A percentile compares a stretch with the other conserved stretches of the same genome.
These are phyloP conservation scores for Lactarius hengduanensis DNA, from an alignment of 768 basidiomycete species.

Conservation along the genomic window DNA sequence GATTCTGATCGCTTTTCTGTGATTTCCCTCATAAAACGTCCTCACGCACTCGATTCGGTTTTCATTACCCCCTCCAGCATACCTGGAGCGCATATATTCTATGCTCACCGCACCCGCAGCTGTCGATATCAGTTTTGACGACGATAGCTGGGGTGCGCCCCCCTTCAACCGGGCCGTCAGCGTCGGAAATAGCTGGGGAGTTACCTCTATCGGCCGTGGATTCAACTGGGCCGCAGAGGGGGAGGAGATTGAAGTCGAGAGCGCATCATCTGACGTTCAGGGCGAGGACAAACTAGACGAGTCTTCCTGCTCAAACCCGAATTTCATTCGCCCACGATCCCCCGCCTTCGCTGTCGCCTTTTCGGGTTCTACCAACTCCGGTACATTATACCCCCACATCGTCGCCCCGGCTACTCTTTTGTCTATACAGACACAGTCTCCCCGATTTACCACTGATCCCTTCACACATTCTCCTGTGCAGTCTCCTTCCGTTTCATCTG, in stretches of 20 bases:
- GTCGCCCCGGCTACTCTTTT: conserved; percentile 23
- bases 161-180: conserved; percentile 62
- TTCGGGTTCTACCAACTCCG: conserved; percentile 28
- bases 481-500: conserved; percentile 31
- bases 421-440: conserved; percentile 17
- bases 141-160: conserved; percentile 60
- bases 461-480: conserved; percentile 33
- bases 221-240: conserved; percentile 59
- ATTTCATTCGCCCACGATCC: conserved; percentile 22
- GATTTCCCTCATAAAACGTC: not conserved
- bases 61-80: conserved; percentile 5
- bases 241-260: conserved; percentile 35
- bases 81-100: conserved; percentile 4
- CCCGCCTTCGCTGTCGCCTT: conserved; percentile 24
- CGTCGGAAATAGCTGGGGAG: conserved; percentile 78
- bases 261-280: conserved; percentile 15
- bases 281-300: conserved; percentile 23
- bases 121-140: conserved; percentile 64
- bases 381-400: conserved; percentile 32
- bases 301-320: conserved; percentile 8
- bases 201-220: conserved; percentile 80
- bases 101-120: conserved; percentile 59
- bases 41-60: not conserved
- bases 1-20: not conserved
- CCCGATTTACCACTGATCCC: conserved; percentile 33